Evolutionary conservation across 2,329 filamentous ascomycete species (phyloP).

Genomic region (Neoscytalidium dimidiatum): DNA sequence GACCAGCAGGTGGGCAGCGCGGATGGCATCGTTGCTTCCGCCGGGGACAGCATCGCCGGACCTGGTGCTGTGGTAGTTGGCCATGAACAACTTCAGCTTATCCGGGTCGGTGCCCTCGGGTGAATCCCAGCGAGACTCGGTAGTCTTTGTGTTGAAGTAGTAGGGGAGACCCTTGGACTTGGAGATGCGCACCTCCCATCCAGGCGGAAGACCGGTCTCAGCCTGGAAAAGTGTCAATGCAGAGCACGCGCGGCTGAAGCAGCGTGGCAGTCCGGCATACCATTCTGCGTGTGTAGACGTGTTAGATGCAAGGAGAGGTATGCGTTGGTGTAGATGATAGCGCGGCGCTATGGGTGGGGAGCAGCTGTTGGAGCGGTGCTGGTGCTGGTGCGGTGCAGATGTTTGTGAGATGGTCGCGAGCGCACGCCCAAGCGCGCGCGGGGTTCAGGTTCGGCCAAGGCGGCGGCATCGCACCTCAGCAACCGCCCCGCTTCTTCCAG

Average conservation of each 20-base stretch:
- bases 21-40: conserved; percentile 77
- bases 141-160: conserved; percentile 89
- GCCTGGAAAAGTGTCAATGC: conserved; percentile 47
- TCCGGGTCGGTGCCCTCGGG: conserved; percentile 86
- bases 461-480: conserved; percentile 13
- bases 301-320: background rate
- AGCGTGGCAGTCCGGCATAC: background rate
- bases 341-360: conserved; percentile 11
- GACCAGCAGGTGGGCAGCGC: conserved; percentile 86
- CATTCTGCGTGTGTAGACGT: background rate
- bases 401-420: conserved; percentile 16
- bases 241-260: background rate
- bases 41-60: conserved; percentile 33
- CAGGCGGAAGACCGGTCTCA: conserved; percentile 77
- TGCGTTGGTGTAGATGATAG: background rate
- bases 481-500: background rate
- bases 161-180: conserved; percentile 99
- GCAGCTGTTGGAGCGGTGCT: conserved; percentile 7
- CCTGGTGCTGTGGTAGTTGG: conserved; percentile 72
- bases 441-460: background rate
- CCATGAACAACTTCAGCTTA: conserved; percentile 93
- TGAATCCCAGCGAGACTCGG: conserved; percentile 94
- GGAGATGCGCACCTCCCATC: conserved; percentile 96
- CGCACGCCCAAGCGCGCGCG: conserved; percentile 3
- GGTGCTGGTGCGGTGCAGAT: conserved; percentile 6